Conservation (phyloP, 148 eudicot species). For the Persicaria tinctoria region DNA sequence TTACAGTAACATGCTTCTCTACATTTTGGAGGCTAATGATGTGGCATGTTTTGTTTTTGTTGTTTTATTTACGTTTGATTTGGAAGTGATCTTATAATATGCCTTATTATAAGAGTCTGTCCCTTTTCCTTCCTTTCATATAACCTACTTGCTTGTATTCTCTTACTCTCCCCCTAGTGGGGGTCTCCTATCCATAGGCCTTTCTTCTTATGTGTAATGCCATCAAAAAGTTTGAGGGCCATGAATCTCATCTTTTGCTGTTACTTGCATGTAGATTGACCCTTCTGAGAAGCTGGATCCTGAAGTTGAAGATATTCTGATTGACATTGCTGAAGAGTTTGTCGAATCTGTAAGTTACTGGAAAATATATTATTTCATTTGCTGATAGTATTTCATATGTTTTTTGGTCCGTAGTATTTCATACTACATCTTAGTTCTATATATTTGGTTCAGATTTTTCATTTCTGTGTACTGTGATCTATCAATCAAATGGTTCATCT, state of each 20-base stretch:
- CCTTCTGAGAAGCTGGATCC: slow-evolving; percentile 81
- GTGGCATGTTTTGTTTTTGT: neutral
- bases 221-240: neutral
- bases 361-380: neutral
- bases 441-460: neutral
- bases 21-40: neutral
- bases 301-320: slow-evolving; percentile 85
- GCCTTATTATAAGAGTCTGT: neutral
- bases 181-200: neutral
- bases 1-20: neutral
- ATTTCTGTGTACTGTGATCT: neutral
- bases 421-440: neutral
- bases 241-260: neutral
- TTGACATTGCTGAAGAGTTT: slow-evolving; percentile 91
- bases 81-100: slow-evolving; percentile 2
- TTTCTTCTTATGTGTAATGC: neutral
- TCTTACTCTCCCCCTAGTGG: neutral
- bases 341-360: slow-evolving; percentile 74
- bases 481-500: neutral
- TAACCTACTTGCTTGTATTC: neutral
- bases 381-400: neutral
- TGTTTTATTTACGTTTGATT: neutral
- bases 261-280: slow-evolving; percentile 49
- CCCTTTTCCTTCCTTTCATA: neutral
- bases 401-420: neutral